Evolutionary conservation across 2,329 filamentous ascomycete species (phyloP).

Genomic region (Alternaria gansuensis): DNA sequence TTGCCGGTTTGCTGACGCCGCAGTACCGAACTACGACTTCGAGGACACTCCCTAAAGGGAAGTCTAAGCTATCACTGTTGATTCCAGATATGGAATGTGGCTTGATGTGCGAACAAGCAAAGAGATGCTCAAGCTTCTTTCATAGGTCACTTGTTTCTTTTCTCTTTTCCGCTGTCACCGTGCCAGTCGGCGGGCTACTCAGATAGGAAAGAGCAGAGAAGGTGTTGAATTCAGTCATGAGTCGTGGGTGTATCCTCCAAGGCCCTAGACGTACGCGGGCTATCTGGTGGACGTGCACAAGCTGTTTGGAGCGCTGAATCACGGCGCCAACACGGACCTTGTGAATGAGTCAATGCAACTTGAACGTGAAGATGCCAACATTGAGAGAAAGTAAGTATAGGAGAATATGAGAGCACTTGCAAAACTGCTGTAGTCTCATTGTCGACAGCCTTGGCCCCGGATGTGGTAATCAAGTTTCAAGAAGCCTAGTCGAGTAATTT

Average conservation of each 20-base stretch:
- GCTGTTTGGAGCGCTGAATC: not conserved
- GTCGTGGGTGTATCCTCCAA: not conserved
- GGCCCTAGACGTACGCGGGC: not conserved
- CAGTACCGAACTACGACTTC: not conserved
- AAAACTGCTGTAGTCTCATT: no score
- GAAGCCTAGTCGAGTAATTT: no score
- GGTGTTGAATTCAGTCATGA: not conserved
- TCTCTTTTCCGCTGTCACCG: not conserved
- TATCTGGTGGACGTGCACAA: not conserved
- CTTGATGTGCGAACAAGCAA: conserved; percentile 6
- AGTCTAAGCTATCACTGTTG: not conserved
- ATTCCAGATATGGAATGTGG: conserved; percentile 1
- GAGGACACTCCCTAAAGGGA: not conserved
- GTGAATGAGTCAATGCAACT: not conserved
- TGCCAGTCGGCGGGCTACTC: not conserved
- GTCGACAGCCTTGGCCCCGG: no score
- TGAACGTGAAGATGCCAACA: no score
- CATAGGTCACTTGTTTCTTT: not conserved
- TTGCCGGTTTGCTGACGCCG: not conserved
- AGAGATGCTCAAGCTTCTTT: not conserved
- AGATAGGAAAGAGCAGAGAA: not conserved
- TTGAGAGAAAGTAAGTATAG: no score
- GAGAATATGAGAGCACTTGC: no score
- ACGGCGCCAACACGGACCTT: not conserved
- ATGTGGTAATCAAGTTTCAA: no score